Conservation (phyloP, 768 basidiomycete species). For the Mycena galericulata region DNA sequence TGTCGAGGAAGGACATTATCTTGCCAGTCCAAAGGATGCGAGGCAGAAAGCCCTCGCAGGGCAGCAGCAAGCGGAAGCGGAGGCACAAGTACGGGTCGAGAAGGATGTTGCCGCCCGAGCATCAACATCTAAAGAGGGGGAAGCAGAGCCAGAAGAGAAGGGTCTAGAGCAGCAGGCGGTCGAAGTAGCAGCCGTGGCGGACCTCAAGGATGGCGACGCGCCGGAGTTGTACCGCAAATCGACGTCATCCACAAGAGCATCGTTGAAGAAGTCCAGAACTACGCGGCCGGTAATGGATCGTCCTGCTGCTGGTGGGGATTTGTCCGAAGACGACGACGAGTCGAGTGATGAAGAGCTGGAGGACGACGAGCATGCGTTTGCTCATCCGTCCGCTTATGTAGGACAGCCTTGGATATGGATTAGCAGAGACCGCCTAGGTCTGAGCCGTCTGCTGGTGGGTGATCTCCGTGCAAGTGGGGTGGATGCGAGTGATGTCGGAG, state of each 20-base stretch:
- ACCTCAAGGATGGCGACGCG: constrained; percentile 27
- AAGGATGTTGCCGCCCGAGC: constrained; percentile 2
- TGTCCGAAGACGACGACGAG: constrained; percentile 47
- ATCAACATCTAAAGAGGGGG: constrained; percentile 20
- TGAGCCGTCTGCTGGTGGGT: constrained; percentile 52
- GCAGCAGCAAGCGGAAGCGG: constrained; percentile 11
- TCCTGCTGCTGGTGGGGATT: constrained; percentile 40
- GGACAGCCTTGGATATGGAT: constrained; percentile 62
- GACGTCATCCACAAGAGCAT: constrained; percentile 34
- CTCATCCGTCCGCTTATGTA: constrained; percentile 61
- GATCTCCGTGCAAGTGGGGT: constrained; percentile 55
- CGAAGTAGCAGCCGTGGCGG: constrained; percentile 32
- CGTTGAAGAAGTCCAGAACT: constrained; percentile 10
- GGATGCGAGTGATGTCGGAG: constrained; percentile 57
- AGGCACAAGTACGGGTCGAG: constrained; percentile 16
- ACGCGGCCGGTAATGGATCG: constrained; percentile 41
- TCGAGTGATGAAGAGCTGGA: constrained; percentile 42
- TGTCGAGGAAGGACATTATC: constrained; percentile 35
- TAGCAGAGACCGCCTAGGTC: constrained; percentile 55
- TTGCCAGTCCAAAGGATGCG: constrained; percentile 20
- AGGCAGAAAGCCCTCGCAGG: constrained; percentile 29
- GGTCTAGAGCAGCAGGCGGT: constrained; percentile 12
- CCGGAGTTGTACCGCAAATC: constrained; percentile 31
- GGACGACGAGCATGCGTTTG: constrained; percentile 58
- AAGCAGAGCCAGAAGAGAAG: constrained; percentile 2